Evolutionary conservation across 78 protist species (phyloP), one percentile per base, ranked within the genome.

Genomic region (Dictyostelium citrinum): DNA sequence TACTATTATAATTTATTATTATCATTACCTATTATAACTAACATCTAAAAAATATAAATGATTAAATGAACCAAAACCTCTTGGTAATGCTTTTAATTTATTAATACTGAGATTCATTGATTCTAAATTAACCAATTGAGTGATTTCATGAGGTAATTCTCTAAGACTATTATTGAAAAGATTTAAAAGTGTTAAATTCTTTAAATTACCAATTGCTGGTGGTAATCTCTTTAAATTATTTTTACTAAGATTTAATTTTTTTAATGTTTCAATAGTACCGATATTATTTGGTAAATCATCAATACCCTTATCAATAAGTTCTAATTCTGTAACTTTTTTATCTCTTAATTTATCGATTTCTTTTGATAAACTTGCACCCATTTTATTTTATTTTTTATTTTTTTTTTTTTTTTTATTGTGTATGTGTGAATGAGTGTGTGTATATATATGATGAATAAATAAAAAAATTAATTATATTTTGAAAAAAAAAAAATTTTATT

Each of bases 291-390:
- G 95, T 14, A 91, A 5, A 5, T 80, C 90, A 27, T 70, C 83
- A 20, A 91, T 67, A 41, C 90, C 95, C 17, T 82, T 91, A 17
- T 68, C 88, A 31, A 29, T 55, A 2, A 91, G 37, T 37, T 91
- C 95, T 22, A 91, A 17, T 33, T 91, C 82, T 82, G 83, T 91
- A 3, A 80, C 74, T 24, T 68, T 68, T 5, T 70, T 29, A 7
- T 81, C 95, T 58, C 41, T 81, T 55, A 90, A 90, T 74, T 75
- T 91, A 24, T 91, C 95, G 24, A 91, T 55, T 11, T 24, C 90
- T 39, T 91, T 91, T 77, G 95, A 27, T 45, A 91, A 60, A n/a
- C 77, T 91, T 43, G 95, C 95, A n/a, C 95, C 95, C 95, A 91
- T 91, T 22, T 51, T 90, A 14, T 49, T 49, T 3, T 14, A 14